Base-by-base conservation (phyloP, 257 asterid genomes). In the Buddleja alternifolia region DNA sequence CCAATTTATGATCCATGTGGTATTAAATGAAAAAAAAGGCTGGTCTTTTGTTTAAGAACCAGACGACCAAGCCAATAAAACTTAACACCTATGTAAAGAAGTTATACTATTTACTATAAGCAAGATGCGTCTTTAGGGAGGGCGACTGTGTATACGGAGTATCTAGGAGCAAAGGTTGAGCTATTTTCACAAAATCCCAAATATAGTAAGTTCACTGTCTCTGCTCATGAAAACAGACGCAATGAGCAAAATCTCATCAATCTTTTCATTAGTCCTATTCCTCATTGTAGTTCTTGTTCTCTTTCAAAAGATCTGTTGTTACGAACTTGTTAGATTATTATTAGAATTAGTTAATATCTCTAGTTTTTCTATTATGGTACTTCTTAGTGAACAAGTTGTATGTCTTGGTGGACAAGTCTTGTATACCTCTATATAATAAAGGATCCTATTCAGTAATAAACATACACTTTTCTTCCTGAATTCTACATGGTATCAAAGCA, bases 41-140 rank as follows among this genome's bases (percentile, higher is more conserved):
- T 45, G 61, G 42, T 11, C 21, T 37, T 41, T 59, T 64, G 29
- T 48, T 73, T 19, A 63, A 40, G 73, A 65, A 73, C 60, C 55
- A 57, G 23, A 66, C 24, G 56, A 51, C 15, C 36, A 73, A 57
- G 20, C 41, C 10, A 44, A 7, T 34, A 46, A 68, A 56, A 44
- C 15, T 12, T 16, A 46, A 58, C 34, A 36, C n/a, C n/a, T 47
- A 12, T 21, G 53, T 17, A 12, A 47, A 65, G 69, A 73, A 64
- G 54, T 17, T 57, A 37, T 20, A 58, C 1, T 7, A 14, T 37
- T 58, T 8, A 39, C 19, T 50, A 58, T 45, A 14, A 24, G 29
- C n/a, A 23, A 51, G 32, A 65, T 73, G 48, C 19, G 46, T 52
- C 54, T 36, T 3, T 17, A 19, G 42, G 50, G 10, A 59, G 62